Conservation (phyloP, 2,329 filamentous ascomycete species). For the Alternaria sp. region DNA sequence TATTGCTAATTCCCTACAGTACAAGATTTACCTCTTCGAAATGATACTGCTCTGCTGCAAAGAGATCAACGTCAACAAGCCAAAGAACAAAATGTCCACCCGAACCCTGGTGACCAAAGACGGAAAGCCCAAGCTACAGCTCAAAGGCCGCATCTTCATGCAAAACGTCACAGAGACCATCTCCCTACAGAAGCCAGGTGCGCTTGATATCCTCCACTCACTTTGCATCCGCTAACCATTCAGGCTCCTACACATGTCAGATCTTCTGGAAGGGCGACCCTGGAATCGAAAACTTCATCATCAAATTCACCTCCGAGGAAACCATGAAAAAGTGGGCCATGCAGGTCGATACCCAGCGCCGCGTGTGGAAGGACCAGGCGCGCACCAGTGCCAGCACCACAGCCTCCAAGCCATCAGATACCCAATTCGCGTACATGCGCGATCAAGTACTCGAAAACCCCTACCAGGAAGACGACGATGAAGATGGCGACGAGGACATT, state of each 20-base stretch:
- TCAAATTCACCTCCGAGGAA: slow-evolving; percentile 91
- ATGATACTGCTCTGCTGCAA: slow-evolving; percentile 96
- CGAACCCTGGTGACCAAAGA: slow-evolving; percentile 73
- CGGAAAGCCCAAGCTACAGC: slow-evolving; percentile 78
- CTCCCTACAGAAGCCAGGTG: slow-evolving; percentile 85
- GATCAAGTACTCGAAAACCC: slow-evolving; percentile 79
- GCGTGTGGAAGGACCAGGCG: slow-evolving; percentile 57
- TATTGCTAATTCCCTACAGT: slow-evolving; percentile 60
- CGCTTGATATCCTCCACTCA: slow-evolving; percentile 26
- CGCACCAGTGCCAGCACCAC: slow-evolving; percentile 56
- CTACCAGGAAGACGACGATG: slow-evolving; percentile 69
- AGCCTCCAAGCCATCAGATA: slow-evolving; percentile 64
- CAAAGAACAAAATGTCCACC: slow-evolving; percentile 71
- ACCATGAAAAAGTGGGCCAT: slow-evolving; percentile 90
- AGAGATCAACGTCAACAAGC: slow-evolving; percentile 85
- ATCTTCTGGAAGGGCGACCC: slow-evolving; percentile 99
- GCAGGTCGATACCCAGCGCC: slow-evolving; percentile 77
- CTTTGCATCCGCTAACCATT: not conserved
- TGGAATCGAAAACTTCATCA: slow-evolving; percentile 93
- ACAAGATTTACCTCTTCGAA: slow-evolving; percentile 97
- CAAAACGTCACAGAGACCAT: slow-evolving; percentile 97
- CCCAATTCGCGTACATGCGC: slow-evolving; percentile 82
- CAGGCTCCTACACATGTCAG: slow-evolving; percentile 91
- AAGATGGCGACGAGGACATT: slow-evolving; percentile 59
- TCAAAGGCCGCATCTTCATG: slow-evolving; percentile 99